phyloP scores from a whole-genome alignment of 192 early-diverging fungal species.

The Coemansia pectinata region DNA sequence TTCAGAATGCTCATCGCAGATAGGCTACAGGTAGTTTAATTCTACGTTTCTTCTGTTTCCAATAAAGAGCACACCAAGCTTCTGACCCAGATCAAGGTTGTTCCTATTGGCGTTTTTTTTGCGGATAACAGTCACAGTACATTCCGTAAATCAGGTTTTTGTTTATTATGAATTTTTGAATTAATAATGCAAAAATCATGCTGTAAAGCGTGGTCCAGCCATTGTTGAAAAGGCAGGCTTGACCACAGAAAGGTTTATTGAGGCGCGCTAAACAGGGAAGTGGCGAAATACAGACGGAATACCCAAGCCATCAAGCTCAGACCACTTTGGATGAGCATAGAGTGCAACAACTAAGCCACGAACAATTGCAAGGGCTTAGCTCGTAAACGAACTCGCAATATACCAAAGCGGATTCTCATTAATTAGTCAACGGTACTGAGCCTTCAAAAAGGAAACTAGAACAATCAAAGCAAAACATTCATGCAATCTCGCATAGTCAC shows the following conservation, averaged over 20 bases:
- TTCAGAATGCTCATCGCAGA: background rate
- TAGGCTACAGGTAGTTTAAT: background rate
- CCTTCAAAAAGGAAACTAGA: background rate
- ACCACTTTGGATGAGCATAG: background rate
- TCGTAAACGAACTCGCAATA: background rate
- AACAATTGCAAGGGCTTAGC: background rate
- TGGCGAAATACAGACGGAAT: background rate
- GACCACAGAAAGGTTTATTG: background rate
- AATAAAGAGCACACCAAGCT: background rate
- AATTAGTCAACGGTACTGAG: background rate
- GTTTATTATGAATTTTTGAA: background rate
- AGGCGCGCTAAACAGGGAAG: background rate
- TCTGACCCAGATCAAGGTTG: background rate
- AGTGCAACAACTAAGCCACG: background rate
- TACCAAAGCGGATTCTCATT: background rate
- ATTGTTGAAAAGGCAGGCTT: background rate
- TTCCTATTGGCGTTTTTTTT: background rate
- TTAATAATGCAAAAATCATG: background rate
- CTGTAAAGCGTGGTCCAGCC: background rate
- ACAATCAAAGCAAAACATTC: background rate
- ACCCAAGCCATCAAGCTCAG: background rate
- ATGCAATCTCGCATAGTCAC: background rate
- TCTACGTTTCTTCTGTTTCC: background rate
- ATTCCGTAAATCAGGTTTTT: background rate
- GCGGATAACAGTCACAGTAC: background rate